Percentiles rank a stretch among this genome's conserved stretches.
Conservation (phyloP, 1,139 yeast genomes). For the Yamadazyma diospyri region DNA sequence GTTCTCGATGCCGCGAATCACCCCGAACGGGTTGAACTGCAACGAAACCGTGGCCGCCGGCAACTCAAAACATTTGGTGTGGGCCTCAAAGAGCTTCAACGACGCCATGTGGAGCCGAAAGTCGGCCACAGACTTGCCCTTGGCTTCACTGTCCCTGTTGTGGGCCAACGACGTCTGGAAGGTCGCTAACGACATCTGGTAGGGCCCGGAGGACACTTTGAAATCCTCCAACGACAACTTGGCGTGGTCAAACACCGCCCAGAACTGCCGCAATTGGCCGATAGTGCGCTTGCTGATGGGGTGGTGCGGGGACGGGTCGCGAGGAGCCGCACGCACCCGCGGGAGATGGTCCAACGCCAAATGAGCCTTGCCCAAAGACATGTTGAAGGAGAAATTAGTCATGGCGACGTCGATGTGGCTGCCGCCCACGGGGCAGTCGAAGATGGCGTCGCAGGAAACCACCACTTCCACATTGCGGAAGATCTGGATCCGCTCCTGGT, state of each 20-base stretch:
- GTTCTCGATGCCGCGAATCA: conserved; percentile 15
- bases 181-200: conserved; percentile 11
- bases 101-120: conserved; percentile 17
- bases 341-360: conserved; percentile 24
- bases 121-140: conserved; percentile 8
- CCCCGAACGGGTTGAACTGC: conserved; percentile 20
- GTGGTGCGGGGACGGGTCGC: conserved; percentile 7
- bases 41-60: conserved; percentile 32
- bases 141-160: conserved; percentile 4
- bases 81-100: conserved; percentile 27
- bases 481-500: conserved; percentile 18
- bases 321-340: conserved; percentile 4
- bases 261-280: conserved; percentile 8
- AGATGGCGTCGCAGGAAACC: conserved; percentile 23
- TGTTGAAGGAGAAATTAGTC: conserved; percentile 18
- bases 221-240: conserved; percentile 33
- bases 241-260: conserved; percentile 15
- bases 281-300: conserved; percentile 11
- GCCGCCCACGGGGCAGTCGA: conserved; percentile 19
- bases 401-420: conserved; percentile 13
- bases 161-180: conserved; percentile 13
- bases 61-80: conserved; percentile 31
- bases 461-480: conserved; percentile 32
- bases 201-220: conserved; percentile 19
- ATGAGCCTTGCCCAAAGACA: conserved; percentile 24